These are phyloP conservation scores for Periconia macrospinosa DNA, from an alignment of 2,329 filamentous ascomycete genomes.

Conservation along the genomic window DNA sequence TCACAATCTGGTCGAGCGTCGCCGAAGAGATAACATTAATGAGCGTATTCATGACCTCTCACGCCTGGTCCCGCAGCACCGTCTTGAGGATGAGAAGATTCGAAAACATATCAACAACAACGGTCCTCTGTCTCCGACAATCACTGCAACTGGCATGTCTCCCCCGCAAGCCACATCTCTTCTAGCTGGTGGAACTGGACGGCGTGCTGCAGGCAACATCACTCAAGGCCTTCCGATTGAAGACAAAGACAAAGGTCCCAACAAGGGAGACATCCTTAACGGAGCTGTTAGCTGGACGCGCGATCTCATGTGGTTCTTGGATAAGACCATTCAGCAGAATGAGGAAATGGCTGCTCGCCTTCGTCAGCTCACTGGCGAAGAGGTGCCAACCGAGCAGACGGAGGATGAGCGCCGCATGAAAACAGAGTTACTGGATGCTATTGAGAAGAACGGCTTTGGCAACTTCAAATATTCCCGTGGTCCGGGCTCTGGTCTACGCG, in stretches of 20 bases:
- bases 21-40: slow-evolving; percentile 96
- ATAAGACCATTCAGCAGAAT: slow-evolving; percentile 86
- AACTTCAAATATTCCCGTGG: slow-evolving; percentile 84
- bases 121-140: slow-evolving; percentile 81
- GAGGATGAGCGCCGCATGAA: slow-evolving; percentile 97
- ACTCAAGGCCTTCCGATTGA: slow-evolving; percentile 91
- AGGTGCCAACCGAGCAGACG: slow-evolving; percentile 53
- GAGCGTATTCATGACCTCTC: slow-evolving; percentile 97
- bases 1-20: slow-evolving; percentile 93
- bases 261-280: slow-evolving; percentile 98
- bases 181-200: slow-evolving; percentile 79
- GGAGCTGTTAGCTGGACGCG: slow-evolving; percentile 96
- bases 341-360: slow-evolving; percentile 74
- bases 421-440: slow-evolving; percentile 83
- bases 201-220: slow-evolving; percentile 81
- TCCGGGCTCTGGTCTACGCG: slow-evolving; percentile 81
- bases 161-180: slow-evolving; percentile 82
- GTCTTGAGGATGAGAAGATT: slow-evolving; percentile 95
- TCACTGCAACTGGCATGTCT: slow-evolving; percentile 69
- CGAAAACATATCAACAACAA: slow-evolving; percentile 93
- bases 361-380: slow-evolving; percentile 53
- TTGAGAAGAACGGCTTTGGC: slow-evolving; percentile 74
- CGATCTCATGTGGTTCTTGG: slow-evolving; percentile 95
- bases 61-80: slow-evolving; percentile 86
- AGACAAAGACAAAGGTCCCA: slow-evolving; percentile 97